Evolutionary conservation across 2,329 filamentous ascomycete species (phyloP).

Genomic region (Aspergillus candidus): DNA sequence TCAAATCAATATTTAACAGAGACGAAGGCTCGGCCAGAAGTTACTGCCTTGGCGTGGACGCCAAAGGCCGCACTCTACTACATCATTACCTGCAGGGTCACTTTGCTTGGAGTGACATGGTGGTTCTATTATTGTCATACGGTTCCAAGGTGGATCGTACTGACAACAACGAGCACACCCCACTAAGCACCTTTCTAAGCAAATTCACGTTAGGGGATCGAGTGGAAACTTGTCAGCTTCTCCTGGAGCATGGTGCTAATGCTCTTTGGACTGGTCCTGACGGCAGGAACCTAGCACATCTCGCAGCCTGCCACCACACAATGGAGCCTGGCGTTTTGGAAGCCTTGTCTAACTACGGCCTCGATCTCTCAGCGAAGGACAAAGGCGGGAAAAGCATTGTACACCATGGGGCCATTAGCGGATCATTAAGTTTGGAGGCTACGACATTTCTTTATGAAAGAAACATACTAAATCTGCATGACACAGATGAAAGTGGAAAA

Average conservation of each 20-base stretch:
- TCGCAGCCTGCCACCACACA: no score
- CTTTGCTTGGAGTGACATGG: not conserved
- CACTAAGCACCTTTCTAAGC: not conserved
- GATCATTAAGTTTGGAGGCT: not conserved
- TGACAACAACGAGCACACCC: not conserved
- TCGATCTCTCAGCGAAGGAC: not conserved
- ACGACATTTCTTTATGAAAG: not conserved
- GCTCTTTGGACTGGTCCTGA: no score
- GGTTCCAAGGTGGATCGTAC: not conserved
- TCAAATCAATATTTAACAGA: not conserved
- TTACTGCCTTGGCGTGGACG: not conserved
- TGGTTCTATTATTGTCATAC: not conserved
- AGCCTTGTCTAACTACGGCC: not conserved
- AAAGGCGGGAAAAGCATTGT: constrained; percentile 1
- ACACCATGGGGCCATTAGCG: not conserved
- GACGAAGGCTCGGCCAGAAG: not conserved
- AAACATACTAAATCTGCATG: not conserved
- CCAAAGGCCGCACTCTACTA: not conserved
- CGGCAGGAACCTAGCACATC: no score
- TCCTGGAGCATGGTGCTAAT: no score
- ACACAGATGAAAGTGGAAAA: not conserved
- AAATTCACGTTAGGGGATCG: not conserved
- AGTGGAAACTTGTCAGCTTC: not conserved
- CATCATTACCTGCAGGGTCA: not conserved
- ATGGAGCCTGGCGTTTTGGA: no score